A percentile compares a stretch with the other conserved stretches of the same genome.
phyloP scores from a whole-genome alignment of 139 green algal species.

The Haematococcus sp. region DNA sequence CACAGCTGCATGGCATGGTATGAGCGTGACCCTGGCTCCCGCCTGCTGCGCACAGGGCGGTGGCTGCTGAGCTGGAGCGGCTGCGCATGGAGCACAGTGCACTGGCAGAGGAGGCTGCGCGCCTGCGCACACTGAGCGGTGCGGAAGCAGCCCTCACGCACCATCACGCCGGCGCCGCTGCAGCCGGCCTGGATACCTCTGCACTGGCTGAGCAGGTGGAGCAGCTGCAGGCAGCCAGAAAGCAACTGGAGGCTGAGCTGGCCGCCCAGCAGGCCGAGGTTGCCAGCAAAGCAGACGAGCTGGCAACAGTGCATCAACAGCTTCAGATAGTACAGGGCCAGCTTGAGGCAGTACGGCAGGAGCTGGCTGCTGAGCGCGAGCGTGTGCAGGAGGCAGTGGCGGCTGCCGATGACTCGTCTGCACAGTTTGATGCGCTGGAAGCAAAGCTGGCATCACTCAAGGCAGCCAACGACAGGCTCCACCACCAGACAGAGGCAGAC shows the following conservation, averaged over 20 bases:
- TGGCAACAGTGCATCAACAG: neutral
- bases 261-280: conserved; percentile 8
- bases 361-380: conserved; percentile 15
- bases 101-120: too few species aligned
- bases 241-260: conserved; percentile 14
- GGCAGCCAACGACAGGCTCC: neutral
- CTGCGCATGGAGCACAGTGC: too few species aligned
- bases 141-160: too few species aligned
- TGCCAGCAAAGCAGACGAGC: neutral
- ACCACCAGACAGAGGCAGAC: neutral
- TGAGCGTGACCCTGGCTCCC: too few species aligned
- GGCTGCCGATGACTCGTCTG: neutral
- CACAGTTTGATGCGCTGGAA: conserved; percentile 7
- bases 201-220: neutral
- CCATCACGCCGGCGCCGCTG: too few species aligned
- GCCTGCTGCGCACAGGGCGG: too few species aligned
- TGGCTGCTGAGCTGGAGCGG: too few species aligned
- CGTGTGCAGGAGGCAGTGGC: neutral
- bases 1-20: too few species aligned
- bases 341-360: neutral
- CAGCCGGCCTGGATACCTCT: too few species aligned
- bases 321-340: neutral
- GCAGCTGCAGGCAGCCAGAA: conserved; percentile 1
- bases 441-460: conserved; percentile 6
- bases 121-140: too few species aligned